Conservation (phyloP, 345 rosid genomes). For the Pugionium cornutum region DNA sequence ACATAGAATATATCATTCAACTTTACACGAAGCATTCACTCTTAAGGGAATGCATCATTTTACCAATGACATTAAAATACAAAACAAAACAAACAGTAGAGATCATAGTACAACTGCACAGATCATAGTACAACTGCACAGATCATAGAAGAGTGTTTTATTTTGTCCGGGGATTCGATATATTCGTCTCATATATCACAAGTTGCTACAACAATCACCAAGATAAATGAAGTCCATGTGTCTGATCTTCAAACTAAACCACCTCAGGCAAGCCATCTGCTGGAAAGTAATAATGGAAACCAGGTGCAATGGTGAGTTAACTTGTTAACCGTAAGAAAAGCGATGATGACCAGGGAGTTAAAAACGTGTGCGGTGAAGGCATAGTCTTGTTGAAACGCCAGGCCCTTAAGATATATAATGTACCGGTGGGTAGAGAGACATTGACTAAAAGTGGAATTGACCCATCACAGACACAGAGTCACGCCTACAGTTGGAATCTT, state of each 20-base stretch:
- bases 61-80: conserved; percentile 27
- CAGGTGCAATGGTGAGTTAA: too few species aligned
- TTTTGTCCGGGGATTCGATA: conserved; percentile 35
- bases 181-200: conserved; percentile 27
- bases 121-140: conserved; percentile 30
- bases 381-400: conserved; percentile 9
- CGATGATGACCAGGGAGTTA: conserved; percentile 4
- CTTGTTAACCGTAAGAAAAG: not conserved
- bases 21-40: conserved; percentile 44
- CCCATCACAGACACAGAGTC: conserved; percentile 69
- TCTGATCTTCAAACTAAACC: conserved; percentile 45
- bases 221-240: conserved; percentile 37
- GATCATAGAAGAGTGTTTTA: conserved; percentile 9
- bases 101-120: conserved; percentile 32
- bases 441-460: conserved; percentile 58
- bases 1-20: conserved; percentile 24
- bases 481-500: conserved; percentile 62
- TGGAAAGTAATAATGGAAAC: conserved; percentile 35
- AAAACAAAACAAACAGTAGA: conserved; percentile 19
- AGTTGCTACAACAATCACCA: conserved; percentile 37
- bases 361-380: conserved; percentile 1
- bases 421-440: conserved; percentile 9
- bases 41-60: conserved; percentile 36
- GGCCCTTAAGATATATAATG: conserved; percentile 21
- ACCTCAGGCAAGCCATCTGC: conserved; percentile 79